A percentile compares a stretch with the other conserved stretches of the same genome.
phyloP scores from a whole-genome alignment of 1,284 basidiomycete species.

The Apiotrichum domesticum region DNA sequence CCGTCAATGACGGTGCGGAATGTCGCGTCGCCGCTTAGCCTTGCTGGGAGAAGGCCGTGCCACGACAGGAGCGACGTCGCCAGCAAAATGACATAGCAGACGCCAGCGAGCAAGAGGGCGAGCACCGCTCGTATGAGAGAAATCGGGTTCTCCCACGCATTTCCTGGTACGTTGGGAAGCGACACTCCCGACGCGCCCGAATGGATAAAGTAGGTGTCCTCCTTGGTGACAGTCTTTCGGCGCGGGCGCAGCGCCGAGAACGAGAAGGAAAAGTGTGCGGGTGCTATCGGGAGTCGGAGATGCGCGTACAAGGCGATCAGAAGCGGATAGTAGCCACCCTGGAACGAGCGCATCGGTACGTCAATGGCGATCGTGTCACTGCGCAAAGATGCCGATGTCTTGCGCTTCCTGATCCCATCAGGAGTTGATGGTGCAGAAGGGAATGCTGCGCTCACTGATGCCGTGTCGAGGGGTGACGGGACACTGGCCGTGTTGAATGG shows the following conservation, averaged over 20 bases:
- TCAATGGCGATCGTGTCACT: slow-evolving; percentile 49
- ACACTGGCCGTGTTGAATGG: not conserved
- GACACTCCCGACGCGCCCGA: slow-evolving; percentile 59
- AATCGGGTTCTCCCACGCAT: slow-evolving; percentile 27
- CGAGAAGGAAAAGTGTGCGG: slow-evolving; percentile 61
- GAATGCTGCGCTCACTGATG: no score
- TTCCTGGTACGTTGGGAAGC: slow-evolving; percentile 43
- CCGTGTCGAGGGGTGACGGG: not conserved
- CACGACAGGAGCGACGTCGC: slow-evolving; percentile 53
- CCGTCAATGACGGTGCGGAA: slow-evolving; percentile 25
- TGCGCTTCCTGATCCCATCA: not conserved
- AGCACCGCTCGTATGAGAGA: slow-evolving; percentile 39
- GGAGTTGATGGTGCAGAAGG: not conserved
- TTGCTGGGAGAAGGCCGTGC: slow-evolving; percentile 30
- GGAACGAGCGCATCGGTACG: slow-evolving; percentile 72
- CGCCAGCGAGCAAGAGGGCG: slow-evolving; percentile 47
- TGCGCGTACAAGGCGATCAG: slow-evolving; percentile 60
- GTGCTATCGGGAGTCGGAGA: slow-evolving; percentile 49
- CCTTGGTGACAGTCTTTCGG: slow-evolving; percentile 21
- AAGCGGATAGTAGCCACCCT: slow-evolving; percentile 67
- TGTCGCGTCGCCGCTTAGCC: slow-evolving; percentile 23
- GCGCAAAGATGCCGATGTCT: not conserved
- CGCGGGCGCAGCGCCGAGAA: slow-evolving; percentile 52
- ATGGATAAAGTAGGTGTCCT: slow-evolving; percentile 56
- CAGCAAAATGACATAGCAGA: slow-evolving; percentile 57